Evolutionary conservation across 2,329 filamentous ascomycete genomes (phyloP).

Genomic region (Penicillium glabrum): DNA sequence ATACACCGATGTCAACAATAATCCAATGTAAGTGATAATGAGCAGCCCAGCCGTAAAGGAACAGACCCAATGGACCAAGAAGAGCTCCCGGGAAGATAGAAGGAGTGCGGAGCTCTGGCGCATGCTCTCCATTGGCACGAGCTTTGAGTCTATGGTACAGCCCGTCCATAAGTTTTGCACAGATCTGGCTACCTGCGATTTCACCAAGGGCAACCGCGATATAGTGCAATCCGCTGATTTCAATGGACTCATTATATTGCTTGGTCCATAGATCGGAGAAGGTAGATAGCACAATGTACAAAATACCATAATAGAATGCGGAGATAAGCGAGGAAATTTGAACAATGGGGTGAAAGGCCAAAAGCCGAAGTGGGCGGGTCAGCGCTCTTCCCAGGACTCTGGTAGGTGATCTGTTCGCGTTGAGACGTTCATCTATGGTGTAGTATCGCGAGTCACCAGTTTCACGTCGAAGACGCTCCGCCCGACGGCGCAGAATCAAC

Average conservation of each 20-base stretch:
- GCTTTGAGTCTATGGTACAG: conserved; percentile 36
- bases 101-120: conserved; percentile 58
- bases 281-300: conserved; percentile 62
- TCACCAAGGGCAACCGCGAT: conserved; percentile 61
- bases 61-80: conserved; percentile 48
- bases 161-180: conserved; percentile 46
- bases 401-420: conserved; percentile 2
- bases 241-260: conserved; percentile 52
- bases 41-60: conserved; percentile 54
- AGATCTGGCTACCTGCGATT: conserved; percentile 51
- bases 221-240: conserved; percentile 60
- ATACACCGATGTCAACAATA: conserved; percentile 44
- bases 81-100: conserved; percentile 53
- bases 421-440: conserved; percentile 8
- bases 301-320: conserved; percentile 58
- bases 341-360: conserved; percentile 59
- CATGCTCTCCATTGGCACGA: conserved; percentile 21
- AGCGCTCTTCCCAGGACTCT: conserved; percentile 35
- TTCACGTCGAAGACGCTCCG: conserved; percentile 42
- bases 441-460: conserved; percentile 30
- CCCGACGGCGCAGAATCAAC: conserved; percentile 59
- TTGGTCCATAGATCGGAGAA: conserved; percentile 58
- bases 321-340: conserved; percentile 54
- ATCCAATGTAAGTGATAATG: conserved; percentile 47
- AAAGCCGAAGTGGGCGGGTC: conserved; percentile 53